Conservation (phyloP, 2,329 filamentous ascomycete genomes). For the Phoma sp. region DNA sequence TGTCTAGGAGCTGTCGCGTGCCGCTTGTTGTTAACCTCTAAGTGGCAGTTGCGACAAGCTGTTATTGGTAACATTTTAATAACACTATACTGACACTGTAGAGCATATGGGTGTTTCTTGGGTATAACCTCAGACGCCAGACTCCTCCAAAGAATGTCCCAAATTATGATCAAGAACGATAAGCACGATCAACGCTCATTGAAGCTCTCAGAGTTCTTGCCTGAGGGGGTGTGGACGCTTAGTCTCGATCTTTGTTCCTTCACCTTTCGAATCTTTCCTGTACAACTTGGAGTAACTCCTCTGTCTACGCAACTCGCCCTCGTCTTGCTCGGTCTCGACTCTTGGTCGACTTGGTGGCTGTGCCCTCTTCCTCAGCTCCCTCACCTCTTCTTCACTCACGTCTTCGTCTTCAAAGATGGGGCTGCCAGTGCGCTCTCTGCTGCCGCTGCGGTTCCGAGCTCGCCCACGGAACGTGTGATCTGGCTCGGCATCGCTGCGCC, state of each 20-base stretch:
- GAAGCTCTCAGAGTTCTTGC: conserved; percentile 7
- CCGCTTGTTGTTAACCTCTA: not conserved
- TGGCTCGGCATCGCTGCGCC: conserved; percentile 43
- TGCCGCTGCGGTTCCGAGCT: conserved; percentile 34
- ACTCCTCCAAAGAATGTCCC: not conserved
- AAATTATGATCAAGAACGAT: too few species aligned
- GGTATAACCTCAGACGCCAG: conserved; percentile 7
- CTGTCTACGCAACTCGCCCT: conserved; percentile 40
- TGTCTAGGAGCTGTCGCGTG: conserved; percentile 7
- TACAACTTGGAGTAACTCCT: conserved; percentile 48
- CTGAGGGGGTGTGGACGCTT: conserved; percentile 11
- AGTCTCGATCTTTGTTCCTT: not conserved
- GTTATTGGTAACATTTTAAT: not conserved
- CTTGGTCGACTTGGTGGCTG: conserved; percentile 43
- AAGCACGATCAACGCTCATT: not conserved
- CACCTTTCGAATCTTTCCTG: conserved; percentile 26
- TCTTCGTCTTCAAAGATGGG: conserved; percentile 34
- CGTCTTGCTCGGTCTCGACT: conserved; percentile 23
- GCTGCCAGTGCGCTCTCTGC: conserved; percentile 25
- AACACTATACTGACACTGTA: not conserved
- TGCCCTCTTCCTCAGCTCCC: conserved; percentile 43
- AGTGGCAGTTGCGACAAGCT: not conserved
- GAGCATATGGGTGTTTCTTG: not conserved
- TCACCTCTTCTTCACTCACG: conserved; percentile 28
- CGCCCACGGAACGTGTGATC: conserved; percentile 45